phyloP scores from a whole-genome alignment of 2,329 filamentous ascomycete species.

The Didymella pomorum region DNA sequence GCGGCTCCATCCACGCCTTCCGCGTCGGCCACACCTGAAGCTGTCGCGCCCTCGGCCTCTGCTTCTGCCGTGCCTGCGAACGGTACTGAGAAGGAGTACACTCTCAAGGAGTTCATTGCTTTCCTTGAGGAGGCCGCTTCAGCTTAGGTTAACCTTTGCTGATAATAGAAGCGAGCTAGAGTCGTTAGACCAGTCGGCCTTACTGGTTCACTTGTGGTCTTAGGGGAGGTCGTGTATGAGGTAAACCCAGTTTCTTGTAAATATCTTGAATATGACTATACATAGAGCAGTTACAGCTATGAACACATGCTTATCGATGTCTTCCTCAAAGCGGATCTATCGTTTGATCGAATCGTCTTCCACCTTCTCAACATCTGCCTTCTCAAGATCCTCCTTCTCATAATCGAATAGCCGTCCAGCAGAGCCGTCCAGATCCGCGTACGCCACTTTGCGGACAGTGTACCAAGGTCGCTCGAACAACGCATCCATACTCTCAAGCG shows the following conservation, averaged over 20 bases:
- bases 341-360: neutral
- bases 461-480: neutral
- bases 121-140: slow-evolving; percentile 15
- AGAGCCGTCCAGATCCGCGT: neutral
- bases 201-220: neutral
- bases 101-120: slow-evolving; percentile 14
- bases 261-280: neutral
- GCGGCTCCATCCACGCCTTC: slow-evolving; percentile 46
- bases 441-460: neutral
- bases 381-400: neutral
- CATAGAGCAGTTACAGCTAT: neutral
- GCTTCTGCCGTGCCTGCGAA: neutral
- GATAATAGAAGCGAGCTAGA: neutral
- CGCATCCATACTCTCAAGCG: neutral
- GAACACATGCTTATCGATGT: neutral
- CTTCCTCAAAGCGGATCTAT: neutral
- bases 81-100: slow-evolving; percentile 8
- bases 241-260: neutral
- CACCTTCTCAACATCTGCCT: neutral
- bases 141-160: neutral
- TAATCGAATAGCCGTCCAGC: neutral
- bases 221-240: neutral
- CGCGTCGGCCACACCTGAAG: slow-evolving; percentile 13
- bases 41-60: slow-evolving; percentile 1
- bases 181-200: neutral